Percentiles rank a stretch among this genome's conserved stretches.
These are phyloP conservation scores for Euphorbia celastroides DNA, from an alignment of 441 rosid genomes.

Conservation along the genomic window DNA sequence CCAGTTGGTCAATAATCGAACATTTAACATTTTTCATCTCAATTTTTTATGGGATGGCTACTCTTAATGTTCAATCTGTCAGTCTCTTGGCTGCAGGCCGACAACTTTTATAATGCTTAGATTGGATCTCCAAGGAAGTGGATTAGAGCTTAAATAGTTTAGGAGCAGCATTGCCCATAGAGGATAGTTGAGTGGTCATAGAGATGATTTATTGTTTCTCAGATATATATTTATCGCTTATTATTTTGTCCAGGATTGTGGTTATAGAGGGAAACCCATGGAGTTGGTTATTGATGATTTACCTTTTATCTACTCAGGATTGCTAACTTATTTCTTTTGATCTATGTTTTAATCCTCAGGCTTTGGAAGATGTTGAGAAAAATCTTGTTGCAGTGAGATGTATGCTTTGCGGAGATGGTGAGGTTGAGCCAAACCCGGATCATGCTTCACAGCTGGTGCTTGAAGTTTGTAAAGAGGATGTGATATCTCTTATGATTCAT, in stretches of 20 bases:
- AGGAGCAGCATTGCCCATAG: slow-evolving; percentile 4
- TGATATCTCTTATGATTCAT: slow-evolving; percentile 64
- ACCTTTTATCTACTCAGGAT: no score
- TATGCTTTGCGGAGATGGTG: slow-evolving; percentile 87
- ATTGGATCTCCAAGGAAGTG: background rate
- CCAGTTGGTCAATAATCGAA: background rate
- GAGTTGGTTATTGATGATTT: background rate
- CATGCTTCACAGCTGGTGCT: slow-evolving; percentile 64
- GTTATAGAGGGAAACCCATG: background rate
- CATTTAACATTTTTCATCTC: background rate
- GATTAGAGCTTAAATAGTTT: background rate
- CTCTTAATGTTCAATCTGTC: slow-evolving; percentile 1
- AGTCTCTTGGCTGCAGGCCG: slow-evolving; percentile 9
- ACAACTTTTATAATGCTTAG: background rate
- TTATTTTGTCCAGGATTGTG: background rate
- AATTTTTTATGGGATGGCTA: background rate
- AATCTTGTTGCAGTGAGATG: slow-evolving; percentile 61
- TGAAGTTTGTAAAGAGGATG: slow-evolving; percentile 89
- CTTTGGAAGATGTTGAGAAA: slow-evolving; percentile 92
- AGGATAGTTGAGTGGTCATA: background rate
- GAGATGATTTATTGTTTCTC: background rate
- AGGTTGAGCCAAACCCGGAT: slow-evolving; percentile 70
- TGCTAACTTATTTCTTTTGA: background rate
- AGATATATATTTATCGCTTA: no score
- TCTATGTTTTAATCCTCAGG: slow-evolving; percentile 30